Percentiles rank a stretch among this genome's conserved stretches.
Conservation (phyloP, 1,284 basidiomycete species). For the Earliella scabrosa region DNA sequence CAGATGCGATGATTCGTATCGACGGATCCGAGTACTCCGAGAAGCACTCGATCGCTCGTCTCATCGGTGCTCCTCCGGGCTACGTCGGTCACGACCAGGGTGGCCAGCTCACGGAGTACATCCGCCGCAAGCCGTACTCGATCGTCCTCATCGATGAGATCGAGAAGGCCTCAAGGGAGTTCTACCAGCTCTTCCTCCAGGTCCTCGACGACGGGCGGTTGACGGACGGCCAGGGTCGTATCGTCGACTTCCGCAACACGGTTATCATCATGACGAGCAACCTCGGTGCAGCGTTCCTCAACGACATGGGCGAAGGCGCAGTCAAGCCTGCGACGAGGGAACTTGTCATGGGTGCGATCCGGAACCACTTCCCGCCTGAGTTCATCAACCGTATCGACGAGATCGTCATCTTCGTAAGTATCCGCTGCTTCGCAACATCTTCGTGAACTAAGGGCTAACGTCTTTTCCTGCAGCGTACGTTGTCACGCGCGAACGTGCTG, state of each 20-base stretch:
- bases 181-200: slow-evolving; percentile 92
- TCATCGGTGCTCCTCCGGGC: slow-evolving; percentile 89
- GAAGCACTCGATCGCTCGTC: slow-evolving; percentile 88
- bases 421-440: neutral
- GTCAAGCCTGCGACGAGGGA: slow-evolving; percentile 67
- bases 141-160: slow-evolving; percentile 87
- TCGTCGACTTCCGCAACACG: slow-evolving; percentile 83
- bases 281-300: slow-evolving; percentile 79
- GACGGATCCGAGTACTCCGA: slow-evolving; percentile 94
- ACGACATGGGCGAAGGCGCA: slow-evolving; percentile 77
- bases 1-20: slow-evolving; percentile 89
- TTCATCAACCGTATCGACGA: slow-evolving; percentile 93
- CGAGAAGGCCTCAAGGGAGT: slow-evolving; percentile 90
- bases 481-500: slow-evolving; percentile 75
- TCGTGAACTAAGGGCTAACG: slow-evolving; percentile 27
- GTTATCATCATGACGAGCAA: slow-evolving; percentile 97
- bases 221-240: slow-evolving; percentile 86
- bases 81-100: slow-evolving; percentile 94
- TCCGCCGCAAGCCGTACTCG: slow-evolving; percentile 85
- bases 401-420: slow-evolving; percentile 84
- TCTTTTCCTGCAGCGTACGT: slow-evolving; percentile 58
- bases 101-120: slow-evolving; percentile 91
- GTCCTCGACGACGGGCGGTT: slow-evolving; percentile 95
- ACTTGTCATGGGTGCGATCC: slow-evolving; percentile 81
- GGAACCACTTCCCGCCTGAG: slow-evolving; percentile 89